Conservation (phyloP, 116 monocot genomes). For the Cymodocea nodosa region DNA sequence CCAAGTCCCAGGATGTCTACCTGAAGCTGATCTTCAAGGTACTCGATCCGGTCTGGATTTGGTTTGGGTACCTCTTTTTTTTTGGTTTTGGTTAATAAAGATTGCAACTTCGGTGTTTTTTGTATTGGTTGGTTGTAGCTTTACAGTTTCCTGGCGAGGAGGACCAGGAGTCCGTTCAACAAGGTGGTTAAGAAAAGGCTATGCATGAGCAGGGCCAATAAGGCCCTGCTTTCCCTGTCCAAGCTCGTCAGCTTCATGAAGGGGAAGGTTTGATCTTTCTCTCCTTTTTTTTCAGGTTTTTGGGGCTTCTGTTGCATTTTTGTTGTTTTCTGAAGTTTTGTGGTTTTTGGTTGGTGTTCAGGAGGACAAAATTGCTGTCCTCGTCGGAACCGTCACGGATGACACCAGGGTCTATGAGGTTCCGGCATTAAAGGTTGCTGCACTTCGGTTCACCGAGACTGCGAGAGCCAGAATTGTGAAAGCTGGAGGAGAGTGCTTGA, state of each 20-base stretch:
- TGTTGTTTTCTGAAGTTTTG: neutral
- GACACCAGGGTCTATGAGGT: conserved; percentile 30
- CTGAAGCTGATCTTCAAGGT: conserved; percentile 75
- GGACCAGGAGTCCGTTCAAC: conserved; percentile 54
- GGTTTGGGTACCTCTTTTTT: too few relatives aligned
- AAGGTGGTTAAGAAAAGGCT: conserved; percentile 48
- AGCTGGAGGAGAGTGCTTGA: conserved; percentile 51
- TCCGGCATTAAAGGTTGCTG: conserved; percentile 34
- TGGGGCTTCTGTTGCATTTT: neutral
- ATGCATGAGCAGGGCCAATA: conserved; percentile 63
- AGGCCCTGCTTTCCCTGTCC: conserved; percentile 43
- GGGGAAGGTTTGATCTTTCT: conserved; percentile 28
- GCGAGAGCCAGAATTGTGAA: conserved; percentile 49
- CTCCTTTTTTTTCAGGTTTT: neutral
- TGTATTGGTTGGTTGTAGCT: conserved; percentile 18
- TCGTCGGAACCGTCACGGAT: conserved; percentile 44
- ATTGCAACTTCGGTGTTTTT: neutral
- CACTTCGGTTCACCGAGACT: conserved; percentile 42
- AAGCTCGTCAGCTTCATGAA: conserved; percentile 43
- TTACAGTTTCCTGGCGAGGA: conserved; percentile 48
- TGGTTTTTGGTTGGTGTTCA: conserved; percentile 1
- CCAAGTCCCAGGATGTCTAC: conserved; percentile 59
- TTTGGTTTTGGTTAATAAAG: neutral
- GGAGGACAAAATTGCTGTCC: conserved; percentile 35
- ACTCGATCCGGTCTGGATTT: neutral